Percentiles rank a stretch among this genome's conserved stretches.
These are phyloP conservation scores for Exophiala oligosperma DNA, from an alignment of 2,329 filamentous ascomycete genomes.

Conservation along the genomic window DNA sequence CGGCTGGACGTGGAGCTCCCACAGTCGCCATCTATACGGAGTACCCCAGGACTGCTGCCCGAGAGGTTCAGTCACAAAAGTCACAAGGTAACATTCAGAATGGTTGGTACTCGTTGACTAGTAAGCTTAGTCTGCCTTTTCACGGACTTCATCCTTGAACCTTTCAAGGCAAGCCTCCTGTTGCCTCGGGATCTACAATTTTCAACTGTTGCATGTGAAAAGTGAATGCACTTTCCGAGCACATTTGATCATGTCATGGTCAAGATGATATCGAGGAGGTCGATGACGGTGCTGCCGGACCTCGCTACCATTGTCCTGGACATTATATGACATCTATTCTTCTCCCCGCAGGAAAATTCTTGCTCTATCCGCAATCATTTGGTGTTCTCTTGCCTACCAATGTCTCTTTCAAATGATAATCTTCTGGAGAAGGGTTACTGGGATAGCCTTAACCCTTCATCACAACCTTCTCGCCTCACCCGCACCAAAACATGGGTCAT, in stretches of 20 bases:
- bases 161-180: neutral
- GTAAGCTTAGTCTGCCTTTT: neutral
- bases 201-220: neutral
- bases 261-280: neutral
- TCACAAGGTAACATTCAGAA: neutral
- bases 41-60: neutral
- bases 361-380: neutral
- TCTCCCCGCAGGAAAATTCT: no score
- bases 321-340: neutral
- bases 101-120: neutral
- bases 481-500: slow-evolving; percentile 19
- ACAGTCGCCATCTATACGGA: no score
- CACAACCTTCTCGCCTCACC: slow-evolving; percentile 3
- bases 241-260: neutral
- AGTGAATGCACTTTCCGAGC: neutral
- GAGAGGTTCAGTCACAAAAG: neutral
- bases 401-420: slow-evolving; percentile 18
- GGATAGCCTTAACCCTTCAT: slow-evolving; percentile 17
- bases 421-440: slow-evolving; percentile 30
- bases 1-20: no score
- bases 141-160: neutral
- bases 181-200: neutral
- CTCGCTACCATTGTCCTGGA: neutral
- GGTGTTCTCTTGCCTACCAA: neutral
- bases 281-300: neutral